Base-by-base conservation (phyloP, 2,329 filamentous ascomycete species). In the Nigrograna mackinnonii region DNA sequence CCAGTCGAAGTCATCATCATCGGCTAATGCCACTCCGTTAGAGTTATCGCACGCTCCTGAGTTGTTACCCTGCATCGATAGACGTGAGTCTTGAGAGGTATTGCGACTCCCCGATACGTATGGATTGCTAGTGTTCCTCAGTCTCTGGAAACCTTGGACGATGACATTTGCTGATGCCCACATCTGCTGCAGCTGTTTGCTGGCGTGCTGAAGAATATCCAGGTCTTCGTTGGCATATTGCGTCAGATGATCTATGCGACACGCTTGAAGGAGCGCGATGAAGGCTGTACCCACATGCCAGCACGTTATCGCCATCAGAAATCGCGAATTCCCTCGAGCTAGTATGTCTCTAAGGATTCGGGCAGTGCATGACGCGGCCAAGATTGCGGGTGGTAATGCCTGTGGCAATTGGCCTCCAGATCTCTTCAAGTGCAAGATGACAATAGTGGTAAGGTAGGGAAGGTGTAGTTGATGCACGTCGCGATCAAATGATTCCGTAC, bases 91-190 rank as follows among this genome's bases (percentile, higher is more conserved):
- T 17, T 17, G 19, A 19, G 18, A 11, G 13, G 13, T 22, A 17
- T 33, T 33, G 11, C 18, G 31, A 17, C 18, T 33, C 11, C 16
- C 11, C n/a, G n/a, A n/a, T 9, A 28, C n/a, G 24, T n/a, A 9
- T 9, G 24, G 9, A 28, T 28, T 28, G 9, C 9, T 28, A 9
- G 24, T 28, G 33, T 46, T 43, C 9, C 54, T 49, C 20, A 57
- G 43, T 17, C 54, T 45, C 21, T 55, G 46, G 16, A 57, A 55
- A 13, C 54, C 54, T 35, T 49, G 45, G 11, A 42, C 44, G 18
- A 57, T 46, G 18, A 57, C 52, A 37, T 55, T 55, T 13, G 54
- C 54, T 2, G 54, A 54, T 28, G 52, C 54, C 54, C 54, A 57
- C 54, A 55, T 57, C 31, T 51, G 50, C 24, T 55, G 52, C 22